Percentiles rank a stretch among this genome's conserved stretches.
phyloP scores from a whole-genome alignment of 2,329 filamentous ascomycete species.

The Chrysosporium queenslandicum region DNA sequence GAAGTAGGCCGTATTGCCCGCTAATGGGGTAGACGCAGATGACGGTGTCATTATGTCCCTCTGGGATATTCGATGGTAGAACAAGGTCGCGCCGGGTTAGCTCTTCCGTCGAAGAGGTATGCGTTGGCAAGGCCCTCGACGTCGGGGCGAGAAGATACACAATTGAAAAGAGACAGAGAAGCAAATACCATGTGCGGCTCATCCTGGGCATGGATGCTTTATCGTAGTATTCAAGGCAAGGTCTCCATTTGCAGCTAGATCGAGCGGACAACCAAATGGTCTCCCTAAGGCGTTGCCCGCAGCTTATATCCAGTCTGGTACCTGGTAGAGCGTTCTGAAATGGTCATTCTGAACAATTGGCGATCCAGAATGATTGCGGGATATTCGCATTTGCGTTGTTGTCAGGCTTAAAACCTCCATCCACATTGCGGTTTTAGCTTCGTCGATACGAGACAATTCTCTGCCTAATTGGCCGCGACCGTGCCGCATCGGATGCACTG shows the following conservation, averaged over 20 bases:
- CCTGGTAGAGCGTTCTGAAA: too few species aligned
- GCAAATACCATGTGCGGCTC: neutral
- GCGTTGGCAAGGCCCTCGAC: constrained; percentile 5
- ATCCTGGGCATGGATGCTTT: neutral
- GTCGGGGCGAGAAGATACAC: constrained; percentile 7
- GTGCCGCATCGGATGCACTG: neutral
- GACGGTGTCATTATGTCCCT: constrained; percentile 13
- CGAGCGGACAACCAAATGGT: too few species aligned
- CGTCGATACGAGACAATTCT: neutral
- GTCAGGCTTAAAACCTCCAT: too few species aligned
- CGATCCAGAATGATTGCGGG: too few species aligned
- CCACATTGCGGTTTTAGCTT: too few species aligned
- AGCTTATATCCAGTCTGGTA: too few species aligned
- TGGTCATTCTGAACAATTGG: too few species aligned
- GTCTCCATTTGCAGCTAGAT: neutral
- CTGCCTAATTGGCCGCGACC: neutral
- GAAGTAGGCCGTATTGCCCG: constrained; percentile 23
- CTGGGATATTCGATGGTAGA: constrained; percentile 11
- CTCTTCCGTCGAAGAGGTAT: neutral
- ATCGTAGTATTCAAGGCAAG: neutral
- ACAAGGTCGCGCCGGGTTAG: constrained; percentile 8
- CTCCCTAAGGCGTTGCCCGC: too few species aligned
- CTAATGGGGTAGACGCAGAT: constrained; percentile 21
- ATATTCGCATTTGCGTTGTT: too few species aligned
- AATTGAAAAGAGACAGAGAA: neutral